Evolutionary conservation across 495 filamentous ascomycete species (phyloP).

Genomic region (Annulohypoxylon moriforme): DNA sequence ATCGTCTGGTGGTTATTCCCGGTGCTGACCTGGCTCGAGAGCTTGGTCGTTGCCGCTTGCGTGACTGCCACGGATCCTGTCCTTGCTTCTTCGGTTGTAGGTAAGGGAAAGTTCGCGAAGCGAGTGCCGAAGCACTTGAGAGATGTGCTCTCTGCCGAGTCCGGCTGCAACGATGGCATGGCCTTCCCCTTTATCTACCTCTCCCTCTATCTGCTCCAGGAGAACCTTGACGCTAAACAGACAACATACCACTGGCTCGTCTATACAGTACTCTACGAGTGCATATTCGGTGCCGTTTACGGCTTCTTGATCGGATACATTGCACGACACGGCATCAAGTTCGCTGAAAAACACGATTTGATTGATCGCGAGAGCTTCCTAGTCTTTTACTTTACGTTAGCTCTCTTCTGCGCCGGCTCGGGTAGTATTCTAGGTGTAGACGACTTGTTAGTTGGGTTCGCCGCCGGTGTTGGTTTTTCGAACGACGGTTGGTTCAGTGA

Average conservation of each 20-base stretch:
- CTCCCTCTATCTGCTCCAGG: constrained; percentile 85
- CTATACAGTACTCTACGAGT: constrained; percentile 93
- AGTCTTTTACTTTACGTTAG: constrained; percentile 98
- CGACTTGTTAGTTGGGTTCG: constrained; percentile 96
- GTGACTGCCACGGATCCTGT: constrained; percentile 99
- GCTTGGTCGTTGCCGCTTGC: constrained; percentile 86
- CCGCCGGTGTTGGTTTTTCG: constrained; percentile 94
- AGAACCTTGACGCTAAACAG: constrained; percentile 71
- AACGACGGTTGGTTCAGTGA: constrained; percentile 99
- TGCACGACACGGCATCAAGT: constrained; percentile 90
- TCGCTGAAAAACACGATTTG: constrained; percentile 82
- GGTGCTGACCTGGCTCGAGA: constrained; percentile 85
- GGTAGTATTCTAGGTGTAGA: constrained; percentile 93
- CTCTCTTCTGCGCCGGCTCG: constrained; percentile 95
- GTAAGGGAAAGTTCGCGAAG: constrained; percentile 98
- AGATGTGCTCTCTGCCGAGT: constrained; percentile 95
- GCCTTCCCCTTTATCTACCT: constrained; percentile 99
- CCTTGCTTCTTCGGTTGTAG: constrained; percentile 95
- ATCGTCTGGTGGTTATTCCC: constrained; percentile 97
- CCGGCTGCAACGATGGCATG: constrained; percentile 99
- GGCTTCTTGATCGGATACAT: constrained; percentile 90
- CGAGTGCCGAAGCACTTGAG: constrained; percentile 96
- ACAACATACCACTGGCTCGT: constrained; percentile 91
- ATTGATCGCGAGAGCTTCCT: constrained; percentile 98
- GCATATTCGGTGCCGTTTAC: constrained; percentile 90